These are phyloP conservation scores for Vitis hybrid DNA, from an alignment of 177 flowering plant species.

Conservation along the genomic window DNA sequence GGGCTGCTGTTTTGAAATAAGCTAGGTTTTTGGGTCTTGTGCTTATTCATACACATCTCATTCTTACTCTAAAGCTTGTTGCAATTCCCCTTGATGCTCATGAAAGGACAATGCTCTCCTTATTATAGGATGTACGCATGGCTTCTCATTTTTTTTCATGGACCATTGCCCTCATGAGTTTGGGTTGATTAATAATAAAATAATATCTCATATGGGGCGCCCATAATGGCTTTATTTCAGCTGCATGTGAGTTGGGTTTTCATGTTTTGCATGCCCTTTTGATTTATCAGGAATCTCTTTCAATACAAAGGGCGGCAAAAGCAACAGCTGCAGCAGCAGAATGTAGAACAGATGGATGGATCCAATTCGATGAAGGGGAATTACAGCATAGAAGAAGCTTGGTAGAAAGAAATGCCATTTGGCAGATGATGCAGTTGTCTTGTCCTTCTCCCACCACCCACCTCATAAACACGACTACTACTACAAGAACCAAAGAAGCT, in stretches of 20 bases:
- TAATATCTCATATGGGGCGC: too few relatives aligned
- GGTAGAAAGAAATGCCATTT: slow-evolving; percentile 48
- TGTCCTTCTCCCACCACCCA: slow-evolving; percentile 26
- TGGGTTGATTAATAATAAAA: too few relatives aligned
- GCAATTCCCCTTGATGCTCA: neutral
- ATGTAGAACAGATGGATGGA: slow-evolving; percentile 45
- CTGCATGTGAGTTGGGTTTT: neutral
- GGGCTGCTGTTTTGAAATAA: slow-evolving; percentile 41
- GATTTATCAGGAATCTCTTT: slow-evolving; percentile 42
- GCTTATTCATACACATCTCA: slow-evolving; percentile 16
- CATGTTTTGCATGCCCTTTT: slow-evolving; percentile 8
- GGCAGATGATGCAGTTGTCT: slow-evolving; percentile 55
- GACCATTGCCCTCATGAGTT: neutral
- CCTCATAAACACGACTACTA: slow-evolving; percentile 17
- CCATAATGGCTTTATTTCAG: too few relatives aligned
- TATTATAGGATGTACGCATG: neutral
- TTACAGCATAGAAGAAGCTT: slow-evolving; percentile 30
- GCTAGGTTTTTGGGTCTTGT: slow-evolving; percentile 38
- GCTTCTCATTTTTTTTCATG: too few relatives aligned
- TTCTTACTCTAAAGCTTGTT: neutral
- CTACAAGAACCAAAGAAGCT: neutral
- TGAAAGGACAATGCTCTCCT: slow-evolving; percentile 13
- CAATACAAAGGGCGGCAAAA: slow-evolving; percentile 36
- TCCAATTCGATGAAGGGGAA: slow-evolving; percentile 43
- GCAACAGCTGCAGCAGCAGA: slow-evolving; percentile 23